A percentile compares a stretch with the other conserved stretches of the same genome.
Evolutionary conservation across 768 basidiomycete species (phyloP).

Genomic region (Tulasnella sp.): DNA sequence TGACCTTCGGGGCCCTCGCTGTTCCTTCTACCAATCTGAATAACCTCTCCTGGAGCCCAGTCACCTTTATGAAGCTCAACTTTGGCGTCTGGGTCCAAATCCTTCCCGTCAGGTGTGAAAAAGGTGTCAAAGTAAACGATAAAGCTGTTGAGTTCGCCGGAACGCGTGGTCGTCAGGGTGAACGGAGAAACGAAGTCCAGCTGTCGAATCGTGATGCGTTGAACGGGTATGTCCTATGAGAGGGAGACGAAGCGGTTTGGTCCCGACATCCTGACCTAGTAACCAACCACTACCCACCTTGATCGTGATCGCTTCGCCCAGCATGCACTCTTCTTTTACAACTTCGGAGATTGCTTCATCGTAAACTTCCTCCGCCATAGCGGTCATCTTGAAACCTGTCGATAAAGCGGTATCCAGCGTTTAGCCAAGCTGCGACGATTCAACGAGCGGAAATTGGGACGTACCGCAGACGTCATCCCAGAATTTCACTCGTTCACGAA

Average conservation of each 20-base stretch:
- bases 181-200: conserved; percentile 80
- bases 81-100: conserved; percentile 48
- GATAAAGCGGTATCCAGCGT: not conserved
- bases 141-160: conserved; percentile 65
- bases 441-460: conserved; percentile 29
- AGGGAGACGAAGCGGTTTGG: not conserved
- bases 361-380: conserved; percentile 71
- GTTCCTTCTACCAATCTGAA: conserved; percentile 24
- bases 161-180: conserved; percentile 51
- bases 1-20: conserved; percentile 18
- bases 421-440: not conserved
- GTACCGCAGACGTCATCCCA: conserved; percentile 90
- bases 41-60: conserved; percentile 29
- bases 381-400: conserved; percentile 80
- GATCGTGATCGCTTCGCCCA: conserved; percentile 59
- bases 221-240: conserved; percentile 68
- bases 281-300: conserved; percentile 49
- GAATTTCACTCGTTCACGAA: conserved; percentile 78
- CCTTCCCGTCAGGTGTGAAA: conserved; percentile 62
- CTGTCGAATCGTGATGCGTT: conserved; percentile 58
- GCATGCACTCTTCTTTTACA: conserved; percentile 57
- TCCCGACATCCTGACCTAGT: not conserved
- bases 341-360: conserved; percentile 84
- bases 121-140: conserved; percentile 94
- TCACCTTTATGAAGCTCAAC: conserved; percentile 39